Evolutionary conservation across 768 basidiomycete species (phyloP).

Genomic region (Hypsizygus marmoreus): DNA sequence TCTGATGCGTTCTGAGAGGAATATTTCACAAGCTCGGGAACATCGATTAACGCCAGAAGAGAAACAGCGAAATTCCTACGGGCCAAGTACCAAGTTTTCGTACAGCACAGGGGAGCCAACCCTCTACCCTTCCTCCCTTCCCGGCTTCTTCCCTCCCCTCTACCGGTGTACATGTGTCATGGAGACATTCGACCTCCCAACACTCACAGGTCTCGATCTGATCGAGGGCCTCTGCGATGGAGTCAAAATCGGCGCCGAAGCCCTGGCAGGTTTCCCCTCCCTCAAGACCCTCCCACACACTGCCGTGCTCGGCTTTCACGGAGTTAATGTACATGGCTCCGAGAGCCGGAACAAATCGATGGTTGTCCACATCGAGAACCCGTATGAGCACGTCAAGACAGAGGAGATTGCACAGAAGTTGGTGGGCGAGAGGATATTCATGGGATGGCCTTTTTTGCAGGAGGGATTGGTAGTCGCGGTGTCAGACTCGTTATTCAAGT

Average conservation of each 20-base stretch:
- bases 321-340: slow-evolving; percentile 90
- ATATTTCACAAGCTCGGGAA: slow-evolving; percentile 60
- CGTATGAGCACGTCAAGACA: slow-evolving; percentile 63
- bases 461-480: slow-evolving; percentile 88
- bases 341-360: slow-evolving; percentile 94
- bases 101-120: slow-evolving; percentile 67
- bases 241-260: slow-evolving; percentile 79
- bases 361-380: slow-evolving; percentile 82
- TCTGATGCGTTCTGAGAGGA: slow-evolving; percentile 4
- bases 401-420: slow-evolving; percentile 75
- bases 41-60: slow-evolving; percentile 79
- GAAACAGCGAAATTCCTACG: slow-evolving; percentile 69
- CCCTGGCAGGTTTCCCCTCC: slow-evolving; percentile 96
- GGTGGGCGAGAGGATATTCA: slow-evolving; percentile 76
- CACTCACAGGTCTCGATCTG: slow-evolving; percentile 80
- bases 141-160: slow-evolving; percentile 92
- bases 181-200: slow-evolving; percentile 88
- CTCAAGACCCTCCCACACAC: slow-evolving; percentile 85
- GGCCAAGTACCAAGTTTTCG: slow-evolving; percentile 78
- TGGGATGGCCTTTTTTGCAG: slow-evolving; percentile 93
- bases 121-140: slow-evolving; percentile 86
- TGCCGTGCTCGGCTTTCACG: slow-evolving; percentile 77
- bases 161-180: slow-evolving; percentile 76
- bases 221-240: slow-evolving; percentile 88
- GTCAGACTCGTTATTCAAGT: slow-evolving; percentile 85